Conservation (phyloP, 306 rosid genomes). For the Phaseolus lunatus region DNA sequence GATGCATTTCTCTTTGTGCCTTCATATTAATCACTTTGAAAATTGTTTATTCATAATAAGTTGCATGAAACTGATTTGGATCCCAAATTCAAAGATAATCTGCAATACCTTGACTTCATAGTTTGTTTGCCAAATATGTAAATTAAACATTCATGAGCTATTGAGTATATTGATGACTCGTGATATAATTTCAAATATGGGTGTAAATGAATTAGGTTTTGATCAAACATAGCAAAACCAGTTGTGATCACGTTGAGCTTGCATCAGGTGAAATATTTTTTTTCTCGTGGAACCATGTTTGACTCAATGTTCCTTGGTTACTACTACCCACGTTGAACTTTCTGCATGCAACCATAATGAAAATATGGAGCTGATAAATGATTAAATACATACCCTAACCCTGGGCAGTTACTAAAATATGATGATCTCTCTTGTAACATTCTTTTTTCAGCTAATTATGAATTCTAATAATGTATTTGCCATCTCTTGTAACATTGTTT, state of each 20-base stretch:
- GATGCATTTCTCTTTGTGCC: constrained; percentile 18
- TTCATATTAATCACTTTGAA: constrained; percentile 24
- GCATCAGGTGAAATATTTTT: background rate
- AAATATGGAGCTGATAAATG: constrained; percentile 13
- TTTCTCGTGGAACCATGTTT: constrained; percentile 9
- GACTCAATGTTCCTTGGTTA: constrained; percentile 12
- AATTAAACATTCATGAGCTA: constrained; percentile 18
- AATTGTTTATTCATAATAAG: constrained; percentile 29
- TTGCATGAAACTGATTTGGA: constrained; percentile 4
- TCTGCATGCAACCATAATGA: constrained; percentile 5
- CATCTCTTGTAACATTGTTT: constrained; percentile 2
- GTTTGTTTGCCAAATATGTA: constrained; percentile 33
- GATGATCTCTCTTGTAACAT: background rate
- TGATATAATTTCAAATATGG: constrained; percentile 24
- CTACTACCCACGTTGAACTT: constrained; percentile 17
- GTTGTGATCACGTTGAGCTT: background rate
- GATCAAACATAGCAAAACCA: constrained; percentile 9
- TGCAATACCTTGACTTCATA: constrained; percentile 7
- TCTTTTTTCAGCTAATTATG: background rate
- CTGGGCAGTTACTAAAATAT: constrained; percentile 23
- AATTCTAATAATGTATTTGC: constrained; percentile 8
- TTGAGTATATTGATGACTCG: constrained; percentile 26
- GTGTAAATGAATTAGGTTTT: constrained; percentile 22
- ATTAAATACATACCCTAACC: constrained; percentile 22
- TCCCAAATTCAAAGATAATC: constrained; percentile 1